These are phyloP conservation scores for Epichloe typhina DNA, from an alignment of 2,329 filamentous ascomycete genomes.

Conservation along the genomic window DNA sequence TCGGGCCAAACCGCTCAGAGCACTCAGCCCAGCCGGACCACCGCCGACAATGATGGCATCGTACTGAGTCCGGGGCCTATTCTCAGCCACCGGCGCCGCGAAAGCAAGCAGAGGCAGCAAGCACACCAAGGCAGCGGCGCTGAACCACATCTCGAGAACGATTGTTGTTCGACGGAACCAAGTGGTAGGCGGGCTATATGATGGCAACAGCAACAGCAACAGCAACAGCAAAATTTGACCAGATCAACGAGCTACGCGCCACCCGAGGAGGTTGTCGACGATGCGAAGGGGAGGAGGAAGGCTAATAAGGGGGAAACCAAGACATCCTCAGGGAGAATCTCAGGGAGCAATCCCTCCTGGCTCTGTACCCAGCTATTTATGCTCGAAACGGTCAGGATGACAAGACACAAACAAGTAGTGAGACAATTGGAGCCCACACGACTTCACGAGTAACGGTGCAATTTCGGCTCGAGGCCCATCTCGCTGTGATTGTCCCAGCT, in stretches of 20 bases:
- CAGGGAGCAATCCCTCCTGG: not conserved
- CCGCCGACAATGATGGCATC: constrained; percentile 46
- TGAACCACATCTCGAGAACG: constrained; percentile 8
- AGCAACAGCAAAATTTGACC: not conserved
- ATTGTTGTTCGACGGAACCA: too few relatives aligned
- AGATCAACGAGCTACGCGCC: not conserved
- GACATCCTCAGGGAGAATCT: not conserved
- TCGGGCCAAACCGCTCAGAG: constrained; percentile 43
- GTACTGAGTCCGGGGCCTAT: constrained; percentile 19
- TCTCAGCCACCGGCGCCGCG: constrained; percentile 6
- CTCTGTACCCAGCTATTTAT: not conserved
- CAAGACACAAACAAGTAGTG: not conserved
- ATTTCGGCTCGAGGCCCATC: not conserved
- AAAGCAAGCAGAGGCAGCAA: constrained; percentile 8
- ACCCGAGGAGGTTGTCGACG: not conserved
- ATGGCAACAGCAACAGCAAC: not conserved
- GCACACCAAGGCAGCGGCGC: constrained; percentile 4
- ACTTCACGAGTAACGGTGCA: not conserved
- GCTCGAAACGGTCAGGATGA: not conserved
- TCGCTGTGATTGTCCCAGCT: not conserved
- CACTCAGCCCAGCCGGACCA: constrained; percentile 41
- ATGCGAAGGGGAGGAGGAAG: not conserved
- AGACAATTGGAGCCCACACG: not conserved
- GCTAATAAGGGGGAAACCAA: not conserved
- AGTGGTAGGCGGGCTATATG: not conserved